Evolutionary conservation across 2,329 filamentous ascomycete species (phyloP).

Genomic region (Fusarium mangiferae): DNA sequence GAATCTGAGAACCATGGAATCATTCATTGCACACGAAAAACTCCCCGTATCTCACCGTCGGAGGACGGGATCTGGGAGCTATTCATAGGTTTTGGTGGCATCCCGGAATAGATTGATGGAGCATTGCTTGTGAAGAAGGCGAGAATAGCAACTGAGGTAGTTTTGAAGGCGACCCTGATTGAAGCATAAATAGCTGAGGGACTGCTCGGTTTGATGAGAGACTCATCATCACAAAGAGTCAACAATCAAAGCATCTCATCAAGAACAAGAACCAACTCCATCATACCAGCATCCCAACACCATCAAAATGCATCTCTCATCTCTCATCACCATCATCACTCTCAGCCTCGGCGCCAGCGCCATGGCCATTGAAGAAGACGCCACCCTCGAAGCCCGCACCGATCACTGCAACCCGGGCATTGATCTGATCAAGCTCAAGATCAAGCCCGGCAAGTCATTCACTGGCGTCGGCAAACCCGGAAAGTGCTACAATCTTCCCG

Average conservation of each 20-base stretch:
- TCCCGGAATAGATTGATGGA: rapidly evolving
- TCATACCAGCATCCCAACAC: not conserved
- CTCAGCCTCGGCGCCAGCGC: not conserved
- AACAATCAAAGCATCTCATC: not conserved
- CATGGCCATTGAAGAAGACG: not conserved
- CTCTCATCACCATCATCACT: not conserved
- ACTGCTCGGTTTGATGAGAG: not conserved
- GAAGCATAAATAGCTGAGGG: not conserved
- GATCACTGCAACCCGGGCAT: not conserved
- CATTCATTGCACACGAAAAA: rapidly evolving
- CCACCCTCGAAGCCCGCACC: not conserved
- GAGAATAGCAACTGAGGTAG: too few species aligned
- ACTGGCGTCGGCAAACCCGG: not conserved
- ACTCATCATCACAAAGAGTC: not conserved
- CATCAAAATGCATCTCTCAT: not conserved
- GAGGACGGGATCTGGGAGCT: not conserved
- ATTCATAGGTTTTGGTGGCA: not conserved
- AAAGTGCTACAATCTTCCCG: not conserved
- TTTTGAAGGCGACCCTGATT: too few species aligned
- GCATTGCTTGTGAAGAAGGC: rapidly evolving
- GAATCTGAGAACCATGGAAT: rapidly evolving
- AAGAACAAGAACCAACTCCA: not conserved
- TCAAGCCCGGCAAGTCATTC: not conserved
- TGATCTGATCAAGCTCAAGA: not conserved
- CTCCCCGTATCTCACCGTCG: not conserved